phyloP scores from a whole-genome alignment of 75 land plant species.

The Cryptomeria japonica region DNA sequence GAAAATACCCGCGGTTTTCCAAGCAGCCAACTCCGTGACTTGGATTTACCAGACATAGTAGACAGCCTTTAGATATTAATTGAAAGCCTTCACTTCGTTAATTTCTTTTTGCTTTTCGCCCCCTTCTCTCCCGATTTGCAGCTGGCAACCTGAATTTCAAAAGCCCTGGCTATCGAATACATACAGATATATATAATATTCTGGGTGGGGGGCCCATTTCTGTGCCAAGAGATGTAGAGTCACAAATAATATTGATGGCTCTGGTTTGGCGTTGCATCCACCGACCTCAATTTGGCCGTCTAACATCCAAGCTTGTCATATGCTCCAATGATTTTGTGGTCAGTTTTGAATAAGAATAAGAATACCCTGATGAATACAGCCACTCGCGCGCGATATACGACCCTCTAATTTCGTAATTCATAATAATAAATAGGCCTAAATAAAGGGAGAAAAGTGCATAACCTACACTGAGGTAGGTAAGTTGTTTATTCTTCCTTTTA shows the following conservation, averaged over 20 bases:
- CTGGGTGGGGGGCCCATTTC: neutral
- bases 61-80: neutral
- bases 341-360: neutral
- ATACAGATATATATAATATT: too few species aligned
- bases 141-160: neutral
- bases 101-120: neutral
- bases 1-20: constrained; percentile 6
- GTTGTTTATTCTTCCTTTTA: too few species aligned
- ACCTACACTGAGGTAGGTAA: too few species aligned
- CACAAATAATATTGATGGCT: neutral
- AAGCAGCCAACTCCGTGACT: constrained; percentile 1
- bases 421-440: too few species aligned
- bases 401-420: too few species aligned
- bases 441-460: too few species aligned
- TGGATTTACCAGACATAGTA: neutral
- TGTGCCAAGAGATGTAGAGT: neutral
- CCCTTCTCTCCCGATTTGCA: neutral
- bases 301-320: neutral
- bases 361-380: neutral
- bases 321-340: neutral
- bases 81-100: neutral
- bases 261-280: neutral
- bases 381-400: too few species aligned
- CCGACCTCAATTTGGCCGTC: neutral
- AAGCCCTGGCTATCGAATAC: neutral